These are phyloP conservation scores for Cladosporium colombiae DNA, from an alignment of 2,329 filamentous ascomycete species.

Conservation along the genomic window DNA sequence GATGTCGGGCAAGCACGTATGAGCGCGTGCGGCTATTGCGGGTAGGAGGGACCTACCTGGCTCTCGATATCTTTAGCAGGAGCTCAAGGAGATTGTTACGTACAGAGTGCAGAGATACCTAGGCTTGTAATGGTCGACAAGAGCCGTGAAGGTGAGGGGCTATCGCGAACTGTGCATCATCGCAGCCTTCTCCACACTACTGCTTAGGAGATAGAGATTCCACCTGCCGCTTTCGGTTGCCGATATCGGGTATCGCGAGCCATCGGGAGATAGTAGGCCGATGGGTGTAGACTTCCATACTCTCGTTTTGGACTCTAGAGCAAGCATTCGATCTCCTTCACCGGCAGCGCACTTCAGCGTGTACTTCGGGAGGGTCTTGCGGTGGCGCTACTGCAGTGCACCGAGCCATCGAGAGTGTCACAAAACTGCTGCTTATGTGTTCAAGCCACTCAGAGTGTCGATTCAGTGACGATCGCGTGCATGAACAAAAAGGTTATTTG, in stretches of 20 bases:
- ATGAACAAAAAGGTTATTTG: no score
- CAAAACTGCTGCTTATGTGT: no score
- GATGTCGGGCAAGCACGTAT: not conserved
- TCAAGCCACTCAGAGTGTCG: no score
- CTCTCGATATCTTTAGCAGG: not conserved
- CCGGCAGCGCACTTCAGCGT: no score
- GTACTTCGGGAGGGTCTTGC: no score
- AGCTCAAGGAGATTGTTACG: conserved; percentile 3
- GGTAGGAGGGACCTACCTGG: not conserved
- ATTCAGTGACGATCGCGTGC: no score
- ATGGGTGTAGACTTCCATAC: not conserved
- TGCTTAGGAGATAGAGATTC: not conserved
- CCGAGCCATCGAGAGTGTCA: no score
- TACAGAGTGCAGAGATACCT: not conserved
- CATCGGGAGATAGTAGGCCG: not conserved
- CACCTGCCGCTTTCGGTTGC: conserved; percentile 12
- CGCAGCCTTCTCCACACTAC: conserved; percentile 1
- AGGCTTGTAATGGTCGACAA: not conserved
- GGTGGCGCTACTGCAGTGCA: no score
- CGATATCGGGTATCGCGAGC: not conserved
- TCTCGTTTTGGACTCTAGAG: not conserved
- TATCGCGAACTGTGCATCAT: not conserved
- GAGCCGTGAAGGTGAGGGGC: conserved; percentile 12
- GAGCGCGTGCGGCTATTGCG: conserved; percentile 15
- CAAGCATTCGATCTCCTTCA: not conserved